Conservation (phyloP, 2,329 filamentous ascomycete species). For the Ophiostoma perfectum region DNA sequence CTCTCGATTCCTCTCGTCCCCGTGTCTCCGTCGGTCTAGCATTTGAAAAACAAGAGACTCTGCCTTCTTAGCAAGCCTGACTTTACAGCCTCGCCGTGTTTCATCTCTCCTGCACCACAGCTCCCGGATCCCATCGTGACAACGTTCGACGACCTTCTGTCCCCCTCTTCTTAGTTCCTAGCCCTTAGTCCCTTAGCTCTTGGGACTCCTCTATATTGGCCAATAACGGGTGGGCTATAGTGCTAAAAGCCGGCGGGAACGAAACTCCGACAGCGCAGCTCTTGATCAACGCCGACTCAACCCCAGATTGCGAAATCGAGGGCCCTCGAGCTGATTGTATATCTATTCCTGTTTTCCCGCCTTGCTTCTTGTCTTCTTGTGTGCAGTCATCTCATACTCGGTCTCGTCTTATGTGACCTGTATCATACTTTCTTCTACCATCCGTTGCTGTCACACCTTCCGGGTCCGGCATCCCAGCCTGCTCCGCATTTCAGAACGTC, state of each 20-base stretch:
- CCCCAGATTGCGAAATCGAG: neutral
- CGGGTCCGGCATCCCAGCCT: neutral
- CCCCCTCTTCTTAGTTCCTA: slow-evolving; percentile 1
- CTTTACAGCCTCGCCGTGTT: neutral
- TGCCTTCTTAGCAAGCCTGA: too few relatives aligned
- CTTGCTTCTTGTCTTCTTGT: neutral
- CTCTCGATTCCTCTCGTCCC: neutral
- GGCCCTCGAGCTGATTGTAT: neutral
- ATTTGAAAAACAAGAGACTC: neutral
- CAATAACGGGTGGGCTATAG: neutral
- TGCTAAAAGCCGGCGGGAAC: slow-evolving; percentile 7
- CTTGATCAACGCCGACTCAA: neutral
- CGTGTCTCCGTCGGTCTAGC: neutral
- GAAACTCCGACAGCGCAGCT: slow-evolving; percentile 7
- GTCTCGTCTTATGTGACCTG: neutral
- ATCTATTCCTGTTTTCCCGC: neutral
- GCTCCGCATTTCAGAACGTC: slow-evolving; percentile 4
- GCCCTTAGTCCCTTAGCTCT: neutral
- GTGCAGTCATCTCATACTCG: neutral
- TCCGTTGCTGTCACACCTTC: neutral
- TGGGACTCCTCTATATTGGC: neutral
- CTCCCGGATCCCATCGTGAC: neutral
- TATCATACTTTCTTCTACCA: neutral
- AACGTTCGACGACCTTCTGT: neutral
- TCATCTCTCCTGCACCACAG: neutral